These are phyloP conservation scores for Salvia splendens DNA, from an alignment of 257 asterid species.

Conservation along the genomic window DNA sequence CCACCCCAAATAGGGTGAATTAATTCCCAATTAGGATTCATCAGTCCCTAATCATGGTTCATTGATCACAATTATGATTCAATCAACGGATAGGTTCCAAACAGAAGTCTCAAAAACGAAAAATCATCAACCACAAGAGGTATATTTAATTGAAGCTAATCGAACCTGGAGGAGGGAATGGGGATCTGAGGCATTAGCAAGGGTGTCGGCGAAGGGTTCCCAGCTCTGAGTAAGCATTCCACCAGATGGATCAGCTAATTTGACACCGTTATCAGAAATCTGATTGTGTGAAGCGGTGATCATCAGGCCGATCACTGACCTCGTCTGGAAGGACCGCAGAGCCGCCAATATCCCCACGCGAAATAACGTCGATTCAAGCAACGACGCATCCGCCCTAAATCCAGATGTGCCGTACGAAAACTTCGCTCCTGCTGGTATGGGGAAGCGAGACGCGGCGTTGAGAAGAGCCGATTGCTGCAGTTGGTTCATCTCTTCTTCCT, in stretches of 20 bases:
- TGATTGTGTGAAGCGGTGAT: conserved; percentile 93
- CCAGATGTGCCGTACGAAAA: conserved; percentile 92
- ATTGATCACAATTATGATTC: too few relatives aligned
- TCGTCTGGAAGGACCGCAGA: conserved; percentile 71
- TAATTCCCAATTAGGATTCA: too few relatives aligned
- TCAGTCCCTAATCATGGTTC: too few relatives aligned
- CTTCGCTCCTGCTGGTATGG: conserved; percentile 65
- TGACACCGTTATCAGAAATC: conserved; percentile 80
- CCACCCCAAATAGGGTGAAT: too few relatives aligned
- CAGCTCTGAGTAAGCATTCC: conserved; percentile 94
- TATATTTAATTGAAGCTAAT: background rate
- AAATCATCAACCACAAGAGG: background rate
- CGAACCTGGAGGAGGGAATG: conserved; percentile 64
- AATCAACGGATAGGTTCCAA: background rate
- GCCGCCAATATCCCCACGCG: conserved; percentile 91
- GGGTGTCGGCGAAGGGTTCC: conserved; percentile 86
- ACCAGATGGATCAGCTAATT: conserved; percentile 86
- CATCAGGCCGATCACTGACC: conserved; percentile 73
- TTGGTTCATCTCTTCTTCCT: conserved; percentile 41
- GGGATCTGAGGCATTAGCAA: conserved; percentile 76
- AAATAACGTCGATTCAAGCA: conserved; percentile 75
- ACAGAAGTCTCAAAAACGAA: too few relatives aligned
- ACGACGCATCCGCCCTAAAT: conserved; percentile 70
- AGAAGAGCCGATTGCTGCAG: conserved; percentile 58
- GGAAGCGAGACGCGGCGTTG: conserved; percentile 46